Evolutionary conservation across 2,329 filamentous ascomycete species (phyloP).

Genomic region (Fonsecaea monophora): DNA sequence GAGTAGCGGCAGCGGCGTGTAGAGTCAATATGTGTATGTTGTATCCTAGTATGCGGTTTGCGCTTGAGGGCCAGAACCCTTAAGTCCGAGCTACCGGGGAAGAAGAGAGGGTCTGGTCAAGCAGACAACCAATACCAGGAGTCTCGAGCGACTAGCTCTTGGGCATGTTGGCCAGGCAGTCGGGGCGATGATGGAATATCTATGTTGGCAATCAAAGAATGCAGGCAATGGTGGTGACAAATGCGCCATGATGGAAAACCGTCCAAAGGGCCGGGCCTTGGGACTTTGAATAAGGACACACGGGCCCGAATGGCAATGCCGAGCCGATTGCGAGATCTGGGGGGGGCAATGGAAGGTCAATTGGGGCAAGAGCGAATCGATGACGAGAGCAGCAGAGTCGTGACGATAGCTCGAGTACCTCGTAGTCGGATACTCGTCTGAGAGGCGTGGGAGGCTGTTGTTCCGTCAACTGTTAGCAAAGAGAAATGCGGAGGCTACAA

Average conservation of each 20-base stretch:
- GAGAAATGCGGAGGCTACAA: background rate
- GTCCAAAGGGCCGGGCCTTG: background rate
- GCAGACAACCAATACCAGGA: background rate
- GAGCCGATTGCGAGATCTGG: conserved; percentile 15
- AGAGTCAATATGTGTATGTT: conserved; percentile 4
- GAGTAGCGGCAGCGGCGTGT: background rate
- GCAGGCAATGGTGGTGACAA: background rate
- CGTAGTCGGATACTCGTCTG: background rate
- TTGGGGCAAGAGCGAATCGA: conserved; percentile 13
- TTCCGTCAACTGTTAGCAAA: background rate
- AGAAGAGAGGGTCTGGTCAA: background rate
- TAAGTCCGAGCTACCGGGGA: background rate
- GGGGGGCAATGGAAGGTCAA: background rate
- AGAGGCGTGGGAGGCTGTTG: background rate
- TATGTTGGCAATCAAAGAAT: background rate
- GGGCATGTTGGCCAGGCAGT: background rate
- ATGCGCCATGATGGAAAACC: conserved; percentile 1
- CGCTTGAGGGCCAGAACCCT: background rate
- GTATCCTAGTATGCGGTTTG: background rate
- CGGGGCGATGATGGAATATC: background rate
- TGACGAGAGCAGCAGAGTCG: conserved; percentile 1
- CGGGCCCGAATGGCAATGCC: conserved; percentile 5
- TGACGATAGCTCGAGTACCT: background rate
- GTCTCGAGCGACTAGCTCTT: background rate
- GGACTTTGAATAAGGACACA: background rate